Conservation (phyloP, 2,329 filamentous ascomycete species). For the Fusarium sp. region DNA sequence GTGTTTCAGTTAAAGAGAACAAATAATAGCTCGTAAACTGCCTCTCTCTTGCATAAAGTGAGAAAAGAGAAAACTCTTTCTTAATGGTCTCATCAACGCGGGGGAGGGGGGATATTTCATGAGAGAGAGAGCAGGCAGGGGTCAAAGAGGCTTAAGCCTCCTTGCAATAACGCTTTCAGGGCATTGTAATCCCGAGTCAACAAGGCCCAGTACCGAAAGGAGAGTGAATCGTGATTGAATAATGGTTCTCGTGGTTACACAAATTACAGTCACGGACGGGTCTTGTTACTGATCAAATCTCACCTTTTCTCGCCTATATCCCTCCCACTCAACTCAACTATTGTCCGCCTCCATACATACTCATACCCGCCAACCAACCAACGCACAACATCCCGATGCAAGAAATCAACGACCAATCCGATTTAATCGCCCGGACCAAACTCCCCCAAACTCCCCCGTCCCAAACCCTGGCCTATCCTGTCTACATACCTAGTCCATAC, state of each 20-base stretch:
- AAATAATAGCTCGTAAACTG: not conserved
- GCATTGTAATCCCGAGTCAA: not conserved
- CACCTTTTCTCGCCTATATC: not conserved
- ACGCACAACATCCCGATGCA: conserved; percentile 19
- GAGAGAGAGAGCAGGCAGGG: conserved; percentile 24
- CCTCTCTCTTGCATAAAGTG: not conserved
- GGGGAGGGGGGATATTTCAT: conserved; percentile 11
- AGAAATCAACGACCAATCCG: conserved; percentile 7
- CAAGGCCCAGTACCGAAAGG: not conserved
- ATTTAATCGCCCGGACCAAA: not conserved
- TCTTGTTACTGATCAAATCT: not conserved
- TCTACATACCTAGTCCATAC: not conserved
- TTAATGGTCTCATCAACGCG: not conserved
- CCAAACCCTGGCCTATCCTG: not conserved
- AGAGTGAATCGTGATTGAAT: not conserved
- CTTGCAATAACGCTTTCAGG: not conserved
- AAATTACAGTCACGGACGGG: not conserved
- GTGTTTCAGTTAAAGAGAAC: not conserved
- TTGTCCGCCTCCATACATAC: not conserved
- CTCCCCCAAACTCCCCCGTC: not conserved
- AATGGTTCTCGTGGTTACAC: not conserved
- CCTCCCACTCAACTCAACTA: not conserved
- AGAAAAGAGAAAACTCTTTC: conserved; percentile 13
- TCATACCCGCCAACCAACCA: not conserved
- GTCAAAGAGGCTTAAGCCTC: not conserved